These are phyloP conservation scores for Aaosphaeria pasadenensis DNA, from an alignment of 2,329 filamentous ascomycete species.

Conservation along the genomic window DNA sequence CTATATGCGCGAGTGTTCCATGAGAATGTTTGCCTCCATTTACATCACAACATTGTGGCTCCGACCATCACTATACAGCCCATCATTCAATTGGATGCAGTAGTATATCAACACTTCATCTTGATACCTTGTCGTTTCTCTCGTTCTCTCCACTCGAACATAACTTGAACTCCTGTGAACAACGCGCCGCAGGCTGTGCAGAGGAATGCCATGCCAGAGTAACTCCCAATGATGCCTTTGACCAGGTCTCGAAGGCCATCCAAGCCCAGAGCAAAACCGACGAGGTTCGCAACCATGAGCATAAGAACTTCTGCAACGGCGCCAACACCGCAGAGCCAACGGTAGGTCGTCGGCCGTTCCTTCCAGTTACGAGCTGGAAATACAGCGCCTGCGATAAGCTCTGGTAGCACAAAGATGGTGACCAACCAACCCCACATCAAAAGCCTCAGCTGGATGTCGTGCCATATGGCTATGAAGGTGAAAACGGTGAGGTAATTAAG, in stretches of 20 bases:
- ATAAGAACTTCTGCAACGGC: slow-evolving; percentile 82
- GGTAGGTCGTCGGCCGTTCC: slow-evolving; percentile 66
- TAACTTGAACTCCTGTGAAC: slow-evolving; percentile 85
- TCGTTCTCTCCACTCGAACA: slow-evolving; percentile 90
- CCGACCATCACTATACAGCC: too few species aligned
- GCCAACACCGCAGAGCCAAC: slow-evolving; percentile 76
- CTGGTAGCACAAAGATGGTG: slow-evolving; percentile 88
- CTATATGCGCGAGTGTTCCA: background rate
- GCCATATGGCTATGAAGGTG: slow-evolving; percentile 96
- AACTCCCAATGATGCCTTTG: slow-evolving; percentile 70
- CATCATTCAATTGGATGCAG: background rate
- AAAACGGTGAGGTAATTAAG: slow-evolving; percentile 82
- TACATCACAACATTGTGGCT: too few species aligned
- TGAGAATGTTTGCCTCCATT: too few species aligned
- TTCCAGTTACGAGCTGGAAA: slow-evolving; percentile 77
- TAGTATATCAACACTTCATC: slow-evolving; percentile 66
- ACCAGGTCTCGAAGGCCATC: slow-evolving; percentile 81
- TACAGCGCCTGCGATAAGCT: slow-evolving; percentile 67
- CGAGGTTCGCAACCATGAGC: slow-evolving; percentile 94
- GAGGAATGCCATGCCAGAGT: slow-evolving; percentile 73
- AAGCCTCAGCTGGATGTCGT: slow-evolving; percentile 88
- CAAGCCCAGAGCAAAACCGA: slow-evolving; percentile 89
- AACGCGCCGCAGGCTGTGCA: slow-evolving; percentile 67
- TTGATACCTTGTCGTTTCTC: slow-evolving; percentile 80
- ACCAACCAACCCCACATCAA: slow-evolving; percentile 97